Base-by-base conservation (phyloP, 1,139 yeast genomes). In the Saccharomycopsis hybrid region DNA sequence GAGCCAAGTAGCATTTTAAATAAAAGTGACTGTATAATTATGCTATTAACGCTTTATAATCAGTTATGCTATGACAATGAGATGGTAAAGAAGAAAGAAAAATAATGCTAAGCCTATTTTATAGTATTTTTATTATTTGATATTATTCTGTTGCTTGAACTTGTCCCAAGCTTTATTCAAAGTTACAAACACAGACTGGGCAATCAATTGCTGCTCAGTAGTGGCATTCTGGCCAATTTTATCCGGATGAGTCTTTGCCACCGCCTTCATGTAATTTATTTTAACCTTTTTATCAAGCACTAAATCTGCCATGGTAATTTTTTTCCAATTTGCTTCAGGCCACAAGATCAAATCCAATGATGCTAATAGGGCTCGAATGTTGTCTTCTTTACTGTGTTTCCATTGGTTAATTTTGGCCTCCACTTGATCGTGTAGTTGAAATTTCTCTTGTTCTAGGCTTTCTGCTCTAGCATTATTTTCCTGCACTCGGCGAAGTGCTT, bases 201-300 rank as follows among this genome's bases (percentile, higher is more conserved):
- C 94, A 48, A 90, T 72, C 83, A 90, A 78, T 62, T 83, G 83
- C 54, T 80, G 78, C 58, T 87, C 92, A n/a, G 79, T 69, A 5
- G 81, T 67, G 1, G 80, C 75, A 27, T 60, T 59, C 35, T 72
- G 70, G 3, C 79, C 71, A 40, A 89, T 69, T 65, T 94, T 94
- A 65, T 94, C 98, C 0, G 98, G 98, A 62, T 94, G 99, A 4
- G 94, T 88, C 58, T 83, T 80, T 35, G 96, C 82, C 41, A 89
- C 94, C 1, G 96, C 97, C 65, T 88, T 92, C 90, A 94, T 78
- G 65, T 92, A 94, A 35, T 74, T 73, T 44, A 90, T 70, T 64
- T 92, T 90, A 43, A 90, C 97, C 62, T 85, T 89, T 59, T 88
- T 89, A n/a, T 95, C 90, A 58, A 90, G 70, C 58, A 92, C 92